Evolutionary conservation across 305 asterid genomes (phyloP).

Genomic region (Plantago coronopus): DNA sequence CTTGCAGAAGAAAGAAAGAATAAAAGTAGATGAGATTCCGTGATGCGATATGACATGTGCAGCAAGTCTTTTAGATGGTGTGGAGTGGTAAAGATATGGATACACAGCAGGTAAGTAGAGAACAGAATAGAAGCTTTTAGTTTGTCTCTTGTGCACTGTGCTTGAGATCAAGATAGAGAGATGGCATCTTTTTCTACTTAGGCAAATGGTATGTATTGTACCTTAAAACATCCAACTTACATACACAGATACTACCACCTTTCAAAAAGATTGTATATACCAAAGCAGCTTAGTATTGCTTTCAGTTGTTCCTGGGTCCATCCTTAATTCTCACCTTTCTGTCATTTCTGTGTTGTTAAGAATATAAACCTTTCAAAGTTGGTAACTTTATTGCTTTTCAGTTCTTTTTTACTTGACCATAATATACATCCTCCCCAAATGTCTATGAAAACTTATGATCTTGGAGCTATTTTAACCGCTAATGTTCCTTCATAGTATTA

Average conservation of each 20-base stretch:
- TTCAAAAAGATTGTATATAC: slow-evolving; percentile 64
- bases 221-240: slow-evolving; percentile 51
- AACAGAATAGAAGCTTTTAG: slow-evolving; percentile 52
- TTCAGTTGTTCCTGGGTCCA: slow-evolving; percentile 18
- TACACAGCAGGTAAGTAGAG: slow-evolving; percentile 2
- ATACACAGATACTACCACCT: slow-evolving; percentile 24
- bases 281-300: slow-evolving; percentile 29
- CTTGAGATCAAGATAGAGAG: slow-evolving; percentile 40
- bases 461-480: too few relatives aligned
- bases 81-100: slow-evolving; percentile 16
- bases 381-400: background rate
- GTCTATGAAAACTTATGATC: background rate
- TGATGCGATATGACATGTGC: slow-evolving; percentile 47
- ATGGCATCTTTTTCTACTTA: slow-evolving; percentile 35
- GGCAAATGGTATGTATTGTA: slow-evolving; percentile 66
- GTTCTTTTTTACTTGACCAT: background rate
- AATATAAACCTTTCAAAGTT: slow-evolving; percentile 30
- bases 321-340: slow-evolving; percentile 26
- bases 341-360: slow-evolving; percentile 17
- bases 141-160: slow-evolving; percentile 47
- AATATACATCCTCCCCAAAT: background rate
- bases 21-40: slow-evolving; percentile 62
- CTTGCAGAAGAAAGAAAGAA: slow-evolving; percentile 51
- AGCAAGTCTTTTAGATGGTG: slow-evolving; percentile 26
- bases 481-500: too few relatives aligned